A percentile compares a stretch with the other conserved stretches of the same genome.
Evolutionary conservation across 2,329 filamentous ascomycete species (phyloP).

Genomic region (Boeremia lycopersici): DNA sequence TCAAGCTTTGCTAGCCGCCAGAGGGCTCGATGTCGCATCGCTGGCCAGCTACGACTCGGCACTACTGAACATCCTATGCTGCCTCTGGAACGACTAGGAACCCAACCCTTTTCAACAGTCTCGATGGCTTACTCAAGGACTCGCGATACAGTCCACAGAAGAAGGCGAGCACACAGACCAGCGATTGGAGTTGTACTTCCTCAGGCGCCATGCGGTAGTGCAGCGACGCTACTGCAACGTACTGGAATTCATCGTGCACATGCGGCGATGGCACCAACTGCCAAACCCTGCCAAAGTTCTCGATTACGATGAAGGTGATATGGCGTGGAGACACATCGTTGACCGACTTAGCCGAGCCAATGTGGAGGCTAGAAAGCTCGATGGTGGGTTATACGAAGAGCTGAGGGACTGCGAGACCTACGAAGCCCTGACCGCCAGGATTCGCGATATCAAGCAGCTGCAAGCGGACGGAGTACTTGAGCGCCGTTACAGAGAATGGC

Average conservation of each 20-base stretch:
- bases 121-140: not conserved
- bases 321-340: conserved; percentile 1
- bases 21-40: not conserved
- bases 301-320: not conserved
- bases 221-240: conserved; percentile 11
- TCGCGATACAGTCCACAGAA: not conserved
- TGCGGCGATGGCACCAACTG: conserved; percentile 6
- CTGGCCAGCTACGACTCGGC: conserved; percentile 5
- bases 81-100: conserved; percentile 12
- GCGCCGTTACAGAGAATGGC: conserved; percentile 1
- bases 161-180: not conserved
- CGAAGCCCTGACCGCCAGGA: not conserved
- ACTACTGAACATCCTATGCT: conserved; percentile 3
- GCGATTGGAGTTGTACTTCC: conserved; percentile 6
- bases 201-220: not conserved
- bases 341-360: not conserved
- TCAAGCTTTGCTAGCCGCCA: not conserved
- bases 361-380: not conserved
- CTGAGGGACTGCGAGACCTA: not conserved
- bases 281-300: conserved; percentile 9
- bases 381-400: not conserved
- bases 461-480: conserved; percentile 1
- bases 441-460: not conserved
- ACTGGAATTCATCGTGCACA: conserved; percentile 11
- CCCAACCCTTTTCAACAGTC: not conserved